Conservation (phyloP, 768 basidiomycete genomes). For the Dictyophora rubrovolvata region DNA sequence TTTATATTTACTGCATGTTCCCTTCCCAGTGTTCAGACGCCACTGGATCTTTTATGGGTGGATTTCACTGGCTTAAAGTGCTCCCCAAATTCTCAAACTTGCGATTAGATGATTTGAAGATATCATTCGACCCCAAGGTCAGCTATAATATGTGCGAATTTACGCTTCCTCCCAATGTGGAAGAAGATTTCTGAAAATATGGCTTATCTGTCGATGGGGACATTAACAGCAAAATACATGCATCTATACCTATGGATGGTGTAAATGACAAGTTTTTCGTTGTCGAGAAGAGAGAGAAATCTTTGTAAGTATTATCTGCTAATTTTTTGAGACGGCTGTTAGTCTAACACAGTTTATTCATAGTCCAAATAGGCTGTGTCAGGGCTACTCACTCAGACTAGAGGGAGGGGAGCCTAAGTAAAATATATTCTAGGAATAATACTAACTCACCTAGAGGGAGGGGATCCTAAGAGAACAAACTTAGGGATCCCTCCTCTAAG, state of each 20-base stretch:
- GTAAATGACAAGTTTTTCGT: slow-evolving; percentile 5
- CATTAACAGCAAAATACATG: background rate
- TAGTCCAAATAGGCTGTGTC: slow-evolving; percentile 8
- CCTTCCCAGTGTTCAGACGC: slow-evolving; percentile 14
- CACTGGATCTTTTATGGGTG: slow-evolving; percentile 16
- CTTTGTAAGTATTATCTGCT: background rate
- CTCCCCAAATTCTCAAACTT: background rate
- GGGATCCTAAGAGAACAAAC: no score
- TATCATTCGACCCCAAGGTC: slow-evolving; percentile 14
- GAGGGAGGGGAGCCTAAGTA: no score
- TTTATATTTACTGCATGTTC: background rate
- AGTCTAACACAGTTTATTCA: background rate
- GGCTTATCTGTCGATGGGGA: slow-evolving; percentile 10
- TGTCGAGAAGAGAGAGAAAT: slow-evolving; percentile 7
- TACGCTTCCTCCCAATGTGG: slow-evolving; percentile 9
- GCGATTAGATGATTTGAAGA: slow-evolving; percentile 3
- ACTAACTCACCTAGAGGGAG: no score
- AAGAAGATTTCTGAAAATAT: slow-evolving; percentile 6
- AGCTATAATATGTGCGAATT: slow-evolving; percentile 13
- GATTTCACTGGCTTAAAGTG: slow-evolving; percentile 13
- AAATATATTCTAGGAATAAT: no score
- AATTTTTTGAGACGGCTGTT: background rate
- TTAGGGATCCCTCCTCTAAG: no score
- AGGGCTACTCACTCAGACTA: no score
- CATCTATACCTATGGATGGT: slow-evolving; percentile 1